Evolutionary conservation across 257 asterid species (phyloP), one percentile per base, ranked within the genome.

Genomic region (Solanum phureja): DNA sequence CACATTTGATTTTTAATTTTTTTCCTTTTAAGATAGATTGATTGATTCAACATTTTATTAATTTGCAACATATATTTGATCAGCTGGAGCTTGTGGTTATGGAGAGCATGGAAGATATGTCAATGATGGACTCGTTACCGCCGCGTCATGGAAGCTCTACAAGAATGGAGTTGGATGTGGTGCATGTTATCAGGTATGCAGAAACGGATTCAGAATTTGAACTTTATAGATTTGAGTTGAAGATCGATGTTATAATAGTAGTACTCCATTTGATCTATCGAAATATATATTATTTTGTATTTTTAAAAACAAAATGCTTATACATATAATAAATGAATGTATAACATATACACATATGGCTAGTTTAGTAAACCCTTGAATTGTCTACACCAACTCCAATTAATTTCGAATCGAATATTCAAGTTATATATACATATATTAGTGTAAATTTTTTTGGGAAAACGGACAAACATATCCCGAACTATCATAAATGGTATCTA

Each of bases 11-110:
- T 49, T 62, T n/a, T 4, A 58, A 1, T 7, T 3, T 62, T 62
- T 23, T 60, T 23, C 29, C 29, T 60, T 60, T 23, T 60, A 60
- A 60, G 8, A 52, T 16, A 14, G 27, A 11, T 31, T 56, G 4
- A 5, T 29, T 11, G 4, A 31, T 16, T 11, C 7, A 52, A 83
- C 37, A 21, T 85, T 64, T 85, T 40, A 21, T 83, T 35, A 38
- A 40, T 9, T 34, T 34, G 18, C 37, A 10, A 72, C 44, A 58
- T 84, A 11, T 85, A 37, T 9, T n/a, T 66, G 33, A 87, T 72
- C 88, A 91, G 91, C 18, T 76, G 92, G 92, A 88, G 92, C 91
- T 83, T 91, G 92, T 73, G 92, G 92, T 73, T 88, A 84, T 71
- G 92, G 91, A 77, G 88, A 90, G 23, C 86, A 87, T 86, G 92